Conservation (phyloP, 2,329 filamentous ascomycete species). For the Botrytis byssoidea region DNA sequence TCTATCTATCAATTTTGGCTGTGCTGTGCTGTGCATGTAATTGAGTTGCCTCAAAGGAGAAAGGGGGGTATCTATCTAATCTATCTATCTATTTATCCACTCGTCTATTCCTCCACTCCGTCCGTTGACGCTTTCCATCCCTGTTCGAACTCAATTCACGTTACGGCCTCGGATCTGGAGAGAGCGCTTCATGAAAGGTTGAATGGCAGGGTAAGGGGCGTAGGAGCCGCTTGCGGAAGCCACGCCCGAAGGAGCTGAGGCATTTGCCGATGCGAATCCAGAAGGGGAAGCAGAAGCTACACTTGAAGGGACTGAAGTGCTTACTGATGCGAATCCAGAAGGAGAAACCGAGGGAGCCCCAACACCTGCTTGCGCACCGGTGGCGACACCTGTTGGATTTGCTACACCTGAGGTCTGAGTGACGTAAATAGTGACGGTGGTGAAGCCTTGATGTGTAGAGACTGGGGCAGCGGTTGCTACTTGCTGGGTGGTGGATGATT, state of each 20-base stretch:
- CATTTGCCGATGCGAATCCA: not conserved
- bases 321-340: not conserved
- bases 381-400: not conserved
- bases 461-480: not conserved
- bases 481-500: not conserved
- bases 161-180: constrained; percentile 7
- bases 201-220: not conserved
- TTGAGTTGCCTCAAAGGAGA: constrained; percentile 1
- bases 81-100: not conserved
- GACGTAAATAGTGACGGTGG: not conserved
- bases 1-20: not conserved
- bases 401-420: not conserved
- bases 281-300: not conserved
- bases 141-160: not conserved
- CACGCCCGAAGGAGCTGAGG: not conserved
- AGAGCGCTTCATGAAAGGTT: constrained; percentile 15
- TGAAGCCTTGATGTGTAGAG: not conserved
- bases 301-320: not conserved
- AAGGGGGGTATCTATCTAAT: not conserved
- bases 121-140: not conserved
- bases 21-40: not conserved
- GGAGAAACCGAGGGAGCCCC: not conserved
- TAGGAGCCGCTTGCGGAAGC: not conserved
- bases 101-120: not conserved
- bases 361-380: not conserved